Evolutionary conservation across 331 rosid genomes (phyloP).

Genomic region (Acacia pycnantha): DNA sequence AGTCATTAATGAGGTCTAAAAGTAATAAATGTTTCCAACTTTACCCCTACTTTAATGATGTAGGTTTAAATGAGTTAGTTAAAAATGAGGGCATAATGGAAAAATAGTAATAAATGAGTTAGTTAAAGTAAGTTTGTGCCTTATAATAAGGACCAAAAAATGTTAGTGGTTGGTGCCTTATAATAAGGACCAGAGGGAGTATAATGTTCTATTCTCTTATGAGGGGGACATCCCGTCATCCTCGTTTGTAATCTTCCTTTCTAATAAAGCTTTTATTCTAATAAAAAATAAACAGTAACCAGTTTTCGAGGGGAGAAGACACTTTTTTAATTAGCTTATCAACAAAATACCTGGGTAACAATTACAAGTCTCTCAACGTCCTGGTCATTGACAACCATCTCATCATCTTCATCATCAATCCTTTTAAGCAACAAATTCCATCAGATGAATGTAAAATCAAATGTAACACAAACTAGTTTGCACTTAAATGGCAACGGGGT

Average conservation of each 20-base stretch:
- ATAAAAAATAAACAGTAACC: not conserved
- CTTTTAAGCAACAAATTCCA: conserved; percentile 38
- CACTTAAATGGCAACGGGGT: conserved; percentile 18
- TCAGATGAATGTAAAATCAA: conserved; percentile 31
- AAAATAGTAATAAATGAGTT: too few relatives aligned
- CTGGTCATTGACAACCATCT: conserved; percentile 70
- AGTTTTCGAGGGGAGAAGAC: not conserved
- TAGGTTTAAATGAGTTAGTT: too few relatives aligned
- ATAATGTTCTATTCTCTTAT: not conserved
- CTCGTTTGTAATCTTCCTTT: not conserved
- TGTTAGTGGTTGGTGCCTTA: too few relatives aligned
- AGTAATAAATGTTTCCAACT: too few relatives aligned
- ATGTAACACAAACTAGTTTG: conserved; percentile 12
- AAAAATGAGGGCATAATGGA: too few relatives aligned
- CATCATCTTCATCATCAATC: conserved; percentile 86
- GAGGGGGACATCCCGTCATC: not conserved
- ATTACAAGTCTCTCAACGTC: conserved; percentile 91
- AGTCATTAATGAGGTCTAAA: too few relatives aligned
- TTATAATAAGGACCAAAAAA: too few relatives aligned
- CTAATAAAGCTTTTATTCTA: not conserved
- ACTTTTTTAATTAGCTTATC: conserved; percentile 4
- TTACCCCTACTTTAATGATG: too few relatives aligned
- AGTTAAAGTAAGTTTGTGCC: too few relatives aligned
- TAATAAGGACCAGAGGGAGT: too few relatives aligned
- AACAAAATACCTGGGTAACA: conserved; percentile 81